Conservation (phyloP, 768 basidiomycete genomes). For the Trametes gibbosa region DNA sequence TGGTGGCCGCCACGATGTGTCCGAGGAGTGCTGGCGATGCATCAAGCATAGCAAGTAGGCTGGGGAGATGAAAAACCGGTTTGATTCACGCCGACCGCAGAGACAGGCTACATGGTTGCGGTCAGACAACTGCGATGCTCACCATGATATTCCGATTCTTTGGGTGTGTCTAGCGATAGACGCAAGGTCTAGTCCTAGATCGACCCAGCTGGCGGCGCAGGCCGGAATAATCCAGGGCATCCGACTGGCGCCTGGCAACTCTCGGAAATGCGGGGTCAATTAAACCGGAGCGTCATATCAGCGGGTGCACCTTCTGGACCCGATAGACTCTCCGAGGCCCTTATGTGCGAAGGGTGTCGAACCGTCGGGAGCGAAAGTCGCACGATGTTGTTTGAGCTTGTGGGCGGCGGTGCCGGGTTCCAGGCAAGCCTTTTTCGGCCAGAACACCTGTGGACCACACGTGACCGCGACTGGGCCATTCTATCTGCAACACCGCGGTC, state of each 20-base stretch:
- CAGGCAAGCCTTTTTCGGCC: conserved; percentile 17
- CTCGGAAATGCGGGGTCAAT: not conserved
- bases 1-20: not conserved
- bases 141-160: too few species aligned
- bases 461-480: conserved; percentile 20
- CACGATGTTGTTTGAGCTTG: conserved; percentile 15
- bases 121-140: too few species aligned
- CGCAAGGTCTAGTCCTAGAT: too few species aligned
- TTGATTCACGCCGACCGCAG: too few species aligned
- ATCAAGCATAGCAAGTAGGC: too few species aligned
- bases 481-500: not conserved
- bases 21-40: too few species aligned
- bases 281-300: not conserved
- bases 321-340: not conserved
- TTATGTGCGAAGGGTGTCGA: not conserved
- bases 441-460: conserved; percentile 18
- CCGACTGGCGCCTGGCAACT: not conserved
- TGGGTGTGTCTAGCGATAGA: too few species aligned
- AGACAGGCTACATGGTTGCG: too few species aligned
- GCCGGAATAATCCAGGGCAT: not conserved
- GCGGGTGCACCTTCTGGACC: not conserved
- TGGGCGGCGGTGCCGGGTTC: conserved; percentile 15
- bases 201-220: not conserved
- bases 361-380: not conserved
- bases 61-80: too few species aligned